Base-by-base conservation (phyloP, 495 filamentous ascomycete genomes). In the Podospora appendiculata region DNA sequence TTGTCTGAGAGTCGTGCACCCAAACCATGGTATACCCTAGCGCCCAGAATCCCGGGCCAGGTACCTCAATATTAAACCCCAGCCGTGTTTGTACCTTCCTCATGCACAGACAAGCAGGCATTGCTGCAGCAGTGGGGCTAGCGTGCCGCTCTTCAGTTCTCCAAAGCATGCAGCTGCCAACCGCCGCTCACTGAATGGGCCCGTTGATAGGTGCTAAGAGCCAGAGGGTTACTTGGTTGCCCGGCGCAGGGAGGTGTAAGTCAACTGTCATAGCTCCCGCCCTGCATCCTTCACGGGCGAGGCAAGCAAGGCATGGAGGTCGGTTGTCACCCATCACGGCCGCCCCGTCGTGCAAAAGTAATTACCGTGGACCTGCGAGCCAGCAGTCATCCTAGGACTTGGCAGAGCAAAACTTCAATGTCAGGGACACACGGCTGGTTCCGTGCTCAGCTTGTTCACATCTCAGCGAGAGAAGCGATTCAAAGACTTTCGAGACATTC, bases 21-120 rank as follows among this genome's bases (percentile, higher is more conserved):
- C 17, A 34, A 40, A n/a, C 2, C 46, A 40, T 47, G 46, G 53
- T 56, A 56, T 35, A 47, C 35, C 10, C 45, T 56, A 51, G 44
- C 53, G 34, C 32, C 1, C 32, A 35, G 9, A 13, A 33, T n/a
- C 40, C 19, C n/a, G 8, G 7, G 35, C 45, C 8, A 54, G 32
- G 52, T 54, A 48, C 32, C 39, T 38, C 13, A 13, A 13, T 38
- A 38, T 38, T 10, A 10, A 38, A 10, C 36, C 36, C 36, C 16
- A 49, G 47, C 35, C n/a, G n/a, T 32, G 14, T 5, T 45, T 45
- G 43, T 45, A 16, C 13, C 43, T 19, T 45, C 13, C 40, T 14
- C 38, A 40, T 40, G 11, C 38, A 40, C 38, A 40, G n/a, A 7
- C 38, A 40, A 40, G 38, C 40, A 16, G 18, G 10, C 33, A 46